Percentiles rank a stretch among this genome's conserved stretches.
phyloP scores from a whole-genome alignment of 208 protist species.

The Spongospora subterranea region DNA sequence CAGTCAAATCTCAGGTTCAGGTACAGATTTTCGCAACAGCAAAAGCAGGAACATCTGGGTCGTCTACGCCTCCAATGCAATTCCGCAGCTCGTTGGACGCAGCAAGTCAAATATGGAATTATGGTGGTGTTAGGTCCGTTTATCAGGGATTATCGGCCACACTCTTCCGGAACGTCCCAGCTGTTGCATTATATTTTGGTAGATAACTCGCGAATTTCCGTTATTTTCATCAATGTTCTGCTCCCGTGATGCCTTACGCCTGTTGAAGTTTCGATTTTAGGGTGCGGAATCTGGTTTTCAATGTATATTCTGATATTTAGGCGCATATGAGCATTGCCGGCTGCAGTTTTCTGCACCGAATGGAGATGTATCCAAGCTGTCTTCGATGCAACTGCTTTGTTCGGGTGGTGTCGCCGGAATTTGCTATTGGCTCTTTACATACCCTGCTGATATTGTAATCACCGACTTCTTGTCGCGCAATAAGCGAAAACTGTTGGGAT shows the following conservation, averaged over 20 bases:
- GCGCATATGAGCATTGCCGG: not conserved
- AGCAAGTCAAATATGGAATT: not conserved
- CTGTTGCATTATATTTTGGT: slow-evolving; percentile 36
- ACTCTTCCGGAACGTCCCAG: slow-evolving; percentile 14
- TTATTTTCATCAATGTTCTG: slow-evolving; percentile 2
- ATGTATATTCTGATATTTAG: too few species aligned
- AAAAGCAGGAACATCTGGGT: not conserved
- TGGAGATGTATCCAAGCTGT: not conserved
- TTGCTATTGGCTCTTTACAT: slow-evolving; percentile 55
- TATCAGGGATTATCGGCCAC: slow-evolving; percentile 7
- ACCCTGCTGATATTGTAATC: slow-evolving; percentile 45
- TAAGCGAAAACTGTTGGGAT: too few species aligned
- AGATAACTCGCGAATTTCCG: not conserved
- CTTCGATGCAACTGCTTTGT: slow-evolving; percentile 13
- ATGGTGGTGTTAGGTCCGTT: not conserved
- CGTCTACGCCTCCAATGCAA: not conserved
- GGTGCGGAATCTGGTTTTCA: too few species aligned
- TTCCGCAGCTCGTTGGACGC: not conserved
- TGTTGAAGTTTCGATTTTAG: too few species aligned
- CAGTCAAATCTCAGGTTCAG: slow-evolving; percentile 48
- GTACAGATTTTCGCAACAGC: not conserved
- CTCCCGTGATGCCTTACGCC: too few species aligned
- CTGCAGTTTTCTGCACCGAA: not conserved
- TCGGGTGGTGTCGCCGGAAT: slow-evolving; percentile 40
- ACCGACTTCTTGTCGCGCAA: too few species aligned